Evolutionary conservation across 129 eudicot species (phyloP).

Genomic region (Saussurea involucrata): DNA sequence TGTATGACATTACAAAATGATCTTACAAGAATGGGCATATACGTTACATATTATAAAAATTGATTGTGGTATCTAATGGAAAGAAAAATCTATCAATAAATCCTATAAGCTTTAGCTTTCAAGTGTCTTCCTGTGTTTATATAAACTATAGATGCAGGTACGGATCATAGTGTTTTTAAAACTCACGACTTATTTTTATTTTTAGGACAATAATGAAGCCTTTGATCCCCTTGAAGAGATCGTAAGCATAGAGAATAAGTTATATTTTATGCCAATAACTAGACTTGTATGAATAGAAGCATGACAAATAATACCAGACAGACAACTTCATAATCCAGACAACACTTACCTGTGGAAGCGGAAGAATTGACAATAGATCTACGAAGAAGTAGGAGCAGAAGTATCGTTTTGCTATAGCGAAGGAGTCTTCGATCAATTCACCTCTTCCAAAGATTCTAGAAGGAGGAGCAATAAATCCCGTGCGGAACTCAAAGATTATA

Average conservation of each 20-base stretch:
- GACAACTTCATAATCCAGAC: not conserved
- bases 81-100: not conserved
- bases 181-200: not conserved
- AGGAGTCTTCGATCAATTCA: slow-evolving; percentile 54
- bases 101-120: not conserved
- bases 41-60: not conserved
- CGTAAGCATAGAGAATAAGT: not conserved
- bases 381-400: slow-evolving; percentile 56
- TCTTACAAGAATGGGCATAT: not conserved
- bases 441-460: slow-evolving; percentile 84
- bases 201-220: not conserved
- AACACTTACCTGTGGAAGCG: slow-evolving; percentile 76
- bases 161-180: not conserved
- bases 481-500: slow-evolving; percentile 66
- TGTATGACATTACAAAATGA: not conserved
- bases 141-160: not conserved
- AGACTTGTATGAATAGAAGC: not conserved
- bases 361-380: slow-evolving; percentile 70
- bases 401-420: slow-evolving; percentile 65
- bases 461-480: slow-evolving; percentile 74
- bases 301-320: not conserved
- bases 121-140: not conserved
- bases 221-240: not conserved
- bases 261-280: not conserved
- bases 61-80: not conserved